Conservation (phyloP, 1,139 yeast species). For the Yamadazyma blattariae region DNA sequence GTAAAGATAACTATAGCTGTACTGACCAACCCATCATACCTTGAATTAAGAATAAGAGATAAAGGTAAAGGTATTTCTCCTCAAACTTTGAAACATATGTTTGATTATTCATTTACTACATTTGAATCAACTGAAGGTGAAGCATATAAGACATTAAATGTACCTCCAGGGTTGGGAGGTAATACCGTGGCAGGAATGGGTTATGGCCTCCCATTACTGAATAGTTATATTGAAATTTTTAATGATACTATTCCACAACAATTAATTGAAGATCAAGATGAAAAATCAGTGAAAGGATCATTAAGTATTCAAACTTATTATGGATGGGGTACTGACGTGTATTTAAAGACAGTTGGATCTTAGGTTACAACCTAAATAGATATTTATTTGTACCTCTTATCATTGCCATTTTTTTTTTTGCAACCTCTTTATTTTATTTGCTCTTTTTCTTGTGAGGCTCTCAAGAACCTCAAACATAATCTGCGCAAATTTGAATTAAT, state of each 20-base stretch:
- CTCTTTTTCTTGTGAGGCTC: too few relatives aligned
- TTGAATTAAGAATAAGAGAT: conserved; percentile 77
- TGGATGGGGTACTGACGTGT: conserved; percentile 74
- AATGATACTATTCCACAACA: conserved; percentile 28
- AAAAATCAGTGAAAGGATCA: conserved; percentile 48
- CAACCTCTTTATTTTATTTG: too few relatives aligned
- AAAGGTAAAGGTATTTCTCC: conserved; percentile 87
- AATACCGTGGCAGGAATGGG: conserved; percentile 94
- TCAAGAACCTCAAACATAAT: too few relatives aligned
- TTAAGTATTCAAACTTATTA: conserved; percentile 74
- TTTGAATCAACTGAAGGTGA: conserved; percentile 62
- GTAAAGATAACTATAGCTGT: conserved; percentile 66
- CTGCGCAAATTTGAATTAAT: too few relatives aligned
- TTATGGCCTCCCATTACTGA: conserved; percentile 85
- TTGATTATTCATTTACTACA: conserved; percentile 84
- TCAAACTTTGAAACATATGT: conserved; percentile 59
- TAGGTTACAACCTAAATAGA: too few relatives aligned
- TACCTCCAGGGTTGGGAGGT: conserved; percentile 69
- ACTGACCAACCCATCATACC: conserved; percentile 35
- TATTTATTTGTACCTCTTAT: too few relatives aligned
- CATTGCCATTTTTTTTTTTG: neutral
- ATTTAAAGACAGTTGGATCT: conserved; percentile 27
- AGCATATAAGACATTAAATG: conserved; percentile 55
- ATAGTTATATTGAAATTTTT: conserved; percentile 47
- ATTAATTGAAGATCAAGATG: neutral